Evolutionary conservation across 2,329 filamentous ascomycete species (phyloP), one percentile per base, ranked within the genome.

Genomic region (Cladophialophora immunda): DNA sequence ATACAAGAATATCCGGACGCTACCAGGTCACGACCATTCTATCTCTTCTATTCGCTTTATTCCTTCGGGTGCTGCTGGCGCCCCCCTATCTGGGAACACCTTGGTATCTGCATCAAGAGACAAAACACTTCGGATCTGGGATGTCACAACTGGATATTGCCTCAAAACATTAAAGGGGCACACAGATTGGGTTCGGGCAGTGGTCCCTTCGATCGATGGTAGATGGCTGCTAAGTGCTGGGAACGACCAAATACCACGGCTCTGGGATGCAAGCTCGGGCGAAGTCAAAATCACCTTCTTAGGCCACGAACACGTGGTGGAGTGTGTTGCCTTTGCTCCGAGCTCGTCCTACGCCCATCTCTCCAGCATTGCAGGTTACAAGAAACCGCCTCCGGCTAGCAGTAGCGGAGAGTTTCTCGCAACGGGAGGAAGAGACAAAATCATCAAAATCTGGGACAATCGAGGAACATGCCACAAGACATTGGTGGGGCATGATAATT

Each of bases 1-100:
- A 67, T 97, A 97, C 82, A 97, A 97, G 78, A 97, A 97, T 76
- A 97, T 97, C 64, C 87, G 93, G 59, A 97, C 94, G 0, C 83
- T 97, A 22, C 91, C 92, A 0, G 94, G 94, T 5, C 94, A 97
- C 79, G 94, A 97, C 73, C 94, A 97, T 78, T 95, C 90, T 71
- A 92, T 97, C 62, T 95, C 91, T 72, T 90, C 92, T 2, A 89
- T 97, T 34, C 89, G 93, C 7, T 97, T 97, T 77, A 90, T 97
- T 41, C 93, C 93, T 2, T 93, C 90, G 7, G 92, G 92, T 25
- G 91, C 91, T 19, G 90, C 90, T 1, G 92, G 91, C 50, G 89
- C 89, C 1, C 91, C 91, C 2, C 85, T 89, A n/a, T 92, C 91
- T 1, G 91, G 92, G 32, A 97, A 97, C 74, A 85, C 97, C 17